A percentile compares a stretch with the other conserved stretches of the same genome.
Evolutionary conservation across 1,139 yeast species (phyloP).

Genomic region (Zygoascus sp.): DNA sequence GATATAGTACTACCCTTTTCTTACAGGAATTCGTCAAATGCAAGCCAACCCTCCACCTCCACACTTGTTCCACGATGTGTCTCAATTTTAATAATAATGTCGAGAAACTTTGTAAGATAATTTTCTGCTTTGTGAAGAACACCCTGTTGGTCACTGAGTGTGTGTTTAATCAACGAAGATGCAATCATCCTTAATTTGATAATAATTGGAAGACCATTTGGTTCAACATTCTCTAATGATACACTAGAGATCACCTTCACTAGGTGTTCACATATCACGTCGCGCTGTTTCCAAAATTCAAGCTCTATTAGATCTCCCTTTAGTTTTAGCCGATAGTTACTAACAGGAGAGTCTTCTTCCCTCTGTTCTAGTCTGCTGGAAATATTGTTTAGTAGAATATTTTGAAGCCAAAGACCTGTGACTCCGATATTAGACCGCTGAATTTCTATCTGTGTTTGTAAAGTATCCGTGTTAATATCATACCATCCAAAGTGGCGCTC

Average conservation of each 20-base stretch:
- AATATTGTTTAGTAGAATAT: slow-evolving; percentile 12
- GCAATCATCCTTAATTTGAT: slow-evolving; percentile 15
- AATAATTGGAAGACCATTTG: slow-evolving; percentile 15
- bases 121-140: slow-evolving; percentile 12
- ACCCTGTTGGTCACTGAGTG: slow-evolving; percentile 12
- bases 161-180: slow-evolving; percentile 11
- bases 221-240: slow-evolving; percentile 15
- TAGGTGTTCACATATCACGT: slow-evolving; percentile 10
- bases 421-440: slow-evolving; percentile 14
- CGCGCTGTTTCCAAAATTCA: slow-evolving; percentile 15
- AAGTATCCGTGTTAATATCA: slow-evolving; percentile 1
- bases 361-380: background rate
- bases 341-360: background rate
- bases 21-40: slow-evolving; percentile 5
- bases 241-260: slow-evolving; percentile 10
- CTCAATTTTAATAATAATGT: slow-evolving; percentile 13
- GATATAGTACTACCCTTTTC: background rate
- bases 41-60: slow-evolving; percentile 16
- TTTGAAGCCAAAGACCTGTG: slow-evolving; percentile 15
- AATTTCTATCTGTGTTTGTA: slow-evolving; percentile 13
- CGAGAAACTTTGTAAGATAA: slow-evolving; percentile 13
- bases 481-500: slow-evolving; percentile 4
- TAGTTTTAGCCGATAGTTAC: background rate
- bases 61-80: slow-evolving; percentile 13
- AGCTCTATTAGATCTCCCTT: slow-evolving; percentile 7